Conservation (phyloP, 768 basidiomycete species). For the Lactifluus pinguis region DNA sequence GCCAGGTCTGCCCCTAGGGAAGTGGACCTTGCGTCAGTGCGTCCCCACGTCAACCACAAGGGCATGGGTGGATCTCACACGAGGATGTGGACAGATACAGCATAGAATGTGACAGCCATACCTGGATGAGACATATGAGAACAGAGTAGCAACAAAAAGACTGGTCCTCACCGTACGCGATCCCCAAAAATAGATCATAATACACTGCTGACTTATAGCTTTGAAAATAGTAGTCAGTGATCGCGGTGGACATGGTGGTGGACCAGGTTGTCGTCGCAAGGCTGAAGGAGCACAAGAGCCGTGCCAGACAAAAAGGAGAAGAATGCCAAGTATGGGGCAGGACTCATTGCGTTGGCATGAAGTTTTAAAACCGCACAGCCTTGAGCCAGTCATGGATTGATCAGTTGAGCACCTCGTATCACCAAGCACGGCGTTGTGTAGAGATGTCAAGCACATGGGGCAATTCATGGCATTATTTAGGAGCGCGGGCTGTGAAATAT, state of each 20-base stretch:
- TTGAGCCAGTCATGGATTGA: not conserved
- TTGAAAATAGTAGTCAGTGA: not conserved
- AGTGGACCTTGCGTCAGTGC: not conserved
- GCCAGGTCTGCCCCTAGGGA: not conserved
- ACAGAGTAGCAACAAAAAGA: not conserved
- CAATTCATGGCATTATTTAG: too few species aligned
- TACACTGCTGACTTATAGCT: not conserved
- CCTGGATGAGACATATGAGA: not conserved
- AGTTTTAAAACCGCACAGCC: not conserved
- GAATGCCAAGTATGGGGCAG: not conserved
- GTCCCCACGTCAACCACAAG: not conserved
- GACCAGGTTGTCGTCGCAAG: not conserved
- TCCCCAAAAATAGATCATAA: constrained; percentile 4
- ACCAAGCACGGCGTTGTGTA: too few species aligned
- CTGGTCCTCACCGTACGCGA: constrained; percentile 2
- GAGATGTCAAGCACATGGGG: too few species aligned
- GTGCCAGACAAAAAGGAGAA: too few species aligned
- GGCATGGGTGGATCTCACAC: not conserved
- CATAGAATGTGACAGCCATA: not conserved
- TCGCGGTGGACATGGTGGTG: not conserved
- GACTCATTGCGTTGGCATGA: not conserved
- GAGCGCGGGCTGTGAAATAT: too few species aligned
- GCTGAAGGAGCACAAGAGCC: not conserved
- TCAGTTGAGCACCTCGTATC: too few species aligned
- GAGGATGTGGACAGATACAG: constrained; percentile 7